Conservation (phyloP, 1,284 basidiomycete genomes). For the Xanthoconium separans region DNA sequence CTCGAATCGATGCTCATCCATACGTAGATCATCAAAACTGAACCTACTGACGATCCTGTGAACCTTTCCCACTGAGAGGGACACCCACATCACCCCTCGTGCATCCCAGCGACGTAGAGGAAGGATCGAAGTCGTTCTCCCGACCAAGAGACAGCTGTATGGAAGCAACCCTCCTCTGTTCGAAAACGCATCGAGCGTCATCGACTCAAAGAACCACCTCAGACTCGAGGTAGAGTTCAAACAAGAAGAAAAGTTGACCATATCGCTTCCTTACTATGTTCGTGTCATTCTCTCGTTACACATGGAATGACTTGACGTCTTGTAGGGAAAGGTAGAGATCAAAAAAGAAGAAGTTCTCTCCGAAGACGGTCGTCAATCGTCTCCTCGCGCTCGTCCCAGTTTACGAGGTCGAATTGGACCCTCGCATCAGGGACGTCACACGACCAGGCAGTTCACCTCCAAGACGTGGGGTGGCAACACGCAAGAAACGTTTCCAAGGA, state of each 20-base stretch:
- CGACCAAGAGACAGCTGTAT: constrained; percentile 11
- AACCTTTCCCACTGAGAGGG: neutral
- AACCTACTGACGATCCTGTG: constrained; percentile 6
- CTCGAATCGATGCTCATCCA: neutral
- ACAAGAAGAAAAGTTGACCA: constrained; percentile 8
- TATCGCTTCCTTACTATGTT: neutral
- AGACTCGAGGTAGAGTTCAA: constrained; percentile 1
- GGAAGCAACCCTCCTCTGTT: constrained; percentile 9
- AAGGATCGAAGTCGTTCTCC: constrained; percentile 11
- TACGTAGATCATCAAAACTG: constrained; percentile 12
- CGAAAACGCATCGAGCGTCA: constrained; percentile 11
- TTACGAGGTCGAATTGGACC: constrained; percentile 13
- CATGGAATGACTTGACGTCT: neutral
- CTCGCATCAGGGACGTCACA: constrained; percentile 16
- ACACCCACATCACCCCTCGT: neutral
- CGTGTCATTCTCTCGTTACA: neutral
- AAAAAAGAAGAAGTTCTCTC: constrained; percentile 24
- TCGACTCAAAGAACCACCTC: constrained; percentile 5
- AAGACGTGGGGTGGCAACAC: constrained; percentile 36
- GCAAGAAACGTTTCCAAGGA: constrained; percentile 31
- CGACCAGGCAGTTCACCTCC: constrained; percentile 33
- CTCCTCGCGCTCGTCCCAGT: constrained; percentile 5
- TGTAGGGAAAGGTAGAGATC: constrained; percentile 13
- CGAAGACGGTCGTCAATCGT: constrained; percentile 20
- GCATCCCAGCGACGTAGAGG: neutral